phyloP scores from a whole-genome alignment of 2,329 filamentous ascomycete genomes.

The Emergomyces orientalis region DNA sequence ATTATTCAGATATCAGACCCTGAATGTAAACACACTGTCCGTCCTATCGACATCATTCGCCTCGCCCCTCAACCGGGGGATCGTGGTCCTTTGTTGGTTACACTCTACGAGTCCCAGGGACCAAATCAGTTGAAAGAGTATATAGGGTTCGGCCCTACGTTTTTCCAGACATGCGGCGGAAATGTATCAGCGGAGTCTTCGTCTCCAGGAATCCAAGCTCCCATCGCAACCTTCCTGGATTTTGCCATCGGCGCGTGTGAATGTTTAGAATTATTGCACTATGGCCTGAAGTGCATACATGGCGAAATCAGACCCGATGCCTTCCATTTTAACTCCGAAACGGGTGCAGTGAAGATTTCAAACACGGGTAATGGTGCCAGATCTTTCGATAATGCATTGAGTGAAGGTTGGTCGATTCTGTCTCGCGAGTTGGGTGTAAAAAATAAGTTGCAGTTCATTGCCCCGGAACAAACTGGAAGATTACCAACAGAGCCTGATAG shows the following conservation, averaged over 20 bases:
- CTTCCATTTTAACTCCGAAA: constrained; percentile 72
- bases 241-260: constrained; percentile 84
- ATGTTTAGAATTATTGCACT: constrained; percentile 83
- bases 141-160: constrained; percentile 69
- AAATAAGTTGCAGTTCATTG: constrained; percentile 84
- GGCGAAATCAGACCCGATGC: constrained; percentile 85
- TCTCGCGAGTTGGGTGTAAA: constrained; percentile 78
- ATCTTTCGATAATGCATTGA: constrained; percentile 84
- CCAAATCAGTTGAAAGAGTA: constrained; percentile 61
- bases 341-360: constrained; percentile 64
- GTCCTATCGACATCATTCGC: constrained; percentile 68
- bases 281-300: constrained; percentile 75
- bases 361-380: constrained; percentile 80
- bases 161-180: constrained; percentile 50
- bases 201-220: constrained; percentile 51
- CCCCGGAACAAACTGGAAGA: constrained; percentile 86
- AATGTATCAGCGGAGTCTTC: constrained; percentile 34
- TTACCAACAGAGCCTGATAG: constrained; percentile 87
- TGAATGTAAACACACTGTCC: constrained; percentile 64
- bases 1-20: constrained; percentile 64
- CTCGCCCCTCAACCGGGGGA: constrained; percentile 61
- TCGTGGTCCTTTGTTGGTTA: constrained; percentile 61
- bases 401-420: constrained; percentile 74
- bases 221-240: constrained; percentile 69
- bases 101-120: constrained; percentile 72